These are phyloP conservation scores for Climacium dendroides DNA, from an alignment of 225 moss, liverwort and hornwort genomes.

Conservation along the genomic window DNA sequence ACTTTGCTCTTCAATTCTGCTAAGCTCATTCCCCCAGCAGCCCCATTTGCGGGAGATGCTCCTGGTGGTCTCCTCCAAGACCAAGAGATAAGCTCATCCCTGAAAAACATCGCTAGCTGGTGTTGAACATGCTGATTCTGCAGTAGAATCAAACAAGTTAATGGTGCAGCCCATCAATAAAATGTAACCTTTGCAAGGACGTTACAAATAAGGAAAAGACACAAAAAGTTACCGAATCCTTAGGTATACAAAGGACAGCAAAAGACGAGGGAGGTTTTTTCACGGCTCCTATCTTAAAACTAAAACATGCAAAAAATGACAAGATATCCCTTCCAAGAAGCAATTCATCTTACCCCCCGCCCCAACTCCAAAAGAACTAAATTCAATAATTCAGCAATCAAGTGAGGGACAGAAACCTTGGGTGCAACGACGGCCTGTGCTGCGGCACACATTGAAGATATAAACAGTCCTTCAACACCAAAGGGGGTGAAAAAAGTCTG, in stretches of 20 bases:
- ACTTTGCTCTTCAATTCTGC: constrained; percentile 87
- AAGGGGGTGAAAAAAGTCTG: constrained; percentile 99
- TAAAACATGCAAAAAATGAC: background rate
- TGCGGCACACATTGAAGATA: constrained; percentile 98
- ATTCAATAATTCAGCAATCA: background rate
- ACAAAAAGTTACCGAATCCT: background rate
- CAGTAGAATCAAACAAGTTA: background rate
- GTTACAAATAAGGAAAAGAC: background rate
- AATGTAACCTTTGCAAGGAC: background rate
- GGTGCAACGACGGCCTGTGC: constrained; percentile 92
- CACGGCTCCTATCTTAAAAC: background rate
- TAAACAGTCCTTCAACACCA: constrained; percentile 94
- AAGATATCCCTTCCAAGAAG: background rate
- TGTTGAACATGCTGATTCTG: constrained; percentile 96
- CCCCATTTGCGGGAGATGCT: constrained; percentile 48
- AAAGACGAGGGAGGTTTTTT: background rate
- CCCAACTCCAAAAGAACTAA: background rate
- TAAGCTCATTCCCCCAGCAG: constrained; percentile 74
- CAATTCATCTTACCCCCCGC: background rate
- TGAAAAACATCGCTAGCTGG: constrained; percentile 98
- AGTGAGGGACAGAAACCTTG: constrained; percentile 43
- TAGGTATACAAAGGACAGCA: background rate
- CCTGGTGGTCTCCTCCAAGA: constrained; percentile 91
- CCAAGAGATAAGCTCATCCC: constrained; percentile 99
- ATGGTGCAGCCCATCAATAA: background rate